These are phyloP conservation scores for Geosiphon pyriformis DNA, from an alignment of 192 early-diverging fungal genomes.

Conservation along the genomic window DNA sequence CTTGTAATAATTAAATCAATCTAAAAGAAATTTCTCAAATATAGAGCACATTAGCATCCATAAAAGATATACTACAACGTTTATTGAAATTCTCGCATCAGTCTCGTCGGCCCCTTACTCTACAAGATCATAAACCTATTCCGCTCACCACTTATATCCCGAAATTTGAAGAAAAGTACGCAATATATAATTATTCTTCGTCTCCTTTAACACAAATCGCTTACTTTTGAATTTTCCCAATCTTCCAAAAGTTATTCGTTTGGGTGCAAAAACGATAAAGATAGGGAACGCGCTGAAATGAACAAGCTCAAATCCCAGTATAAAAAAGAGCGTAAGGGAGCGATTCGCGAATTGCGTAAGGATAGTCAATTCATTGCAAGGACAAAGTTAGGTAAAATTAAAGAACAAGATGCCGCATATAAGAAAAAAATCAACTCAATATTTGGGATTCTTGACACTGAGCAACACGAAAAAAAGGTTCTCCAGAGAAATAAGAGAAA, in stretches of 20 bases:
- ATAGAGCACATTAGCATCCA: constrained; percentile 30
- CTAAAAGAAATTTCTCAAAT: too few relatives aligned
- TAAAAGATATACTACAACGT: constrained; percentile 41
- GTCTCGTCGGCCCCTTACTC: constrained; percentile 61
- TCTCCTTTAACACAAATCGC: background rate
- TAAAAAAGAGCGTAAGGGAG: constrained; percentile 93
- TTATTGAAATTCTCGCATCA: constrained; percentile 47
- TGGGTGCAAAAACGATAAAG: constrained; percentile 77
- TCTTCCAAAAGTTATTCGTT: constrained; percentile 63
- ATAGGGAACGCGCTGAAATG: constrained; percentile 65
- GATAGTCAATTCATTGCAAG: constrained; percentile 84
- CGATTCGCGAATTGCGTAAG: constrained; percentile 90
- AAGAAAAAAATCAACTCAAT: constrained; percentile 87
- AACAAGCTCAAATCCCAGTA: constrained; percentile 76
- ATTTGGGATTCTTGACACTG: constrained; percentile 76
- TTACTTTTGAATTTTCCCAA: background rate
- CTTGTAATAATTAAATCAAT: too few relatives aligned
- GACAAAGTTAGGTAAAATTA: constrained; percentile 58
- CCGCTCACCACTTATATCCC: constrained; percentile 84
- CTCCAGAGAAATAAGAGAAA: constrained; percentile 56
- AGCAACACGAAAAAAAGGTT: constrained; percentile 76
- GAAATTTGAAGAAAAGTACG: constrained; percentile 76
- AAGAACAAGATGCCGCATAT: constrained; percentile 79
- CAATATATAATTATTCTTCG: background rate
- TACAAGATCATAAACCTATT: constrained; percentile 83